Base-by-base conservation (phyloP, 768 basidiomycete genomes). In the Russula sp. region DNA sequence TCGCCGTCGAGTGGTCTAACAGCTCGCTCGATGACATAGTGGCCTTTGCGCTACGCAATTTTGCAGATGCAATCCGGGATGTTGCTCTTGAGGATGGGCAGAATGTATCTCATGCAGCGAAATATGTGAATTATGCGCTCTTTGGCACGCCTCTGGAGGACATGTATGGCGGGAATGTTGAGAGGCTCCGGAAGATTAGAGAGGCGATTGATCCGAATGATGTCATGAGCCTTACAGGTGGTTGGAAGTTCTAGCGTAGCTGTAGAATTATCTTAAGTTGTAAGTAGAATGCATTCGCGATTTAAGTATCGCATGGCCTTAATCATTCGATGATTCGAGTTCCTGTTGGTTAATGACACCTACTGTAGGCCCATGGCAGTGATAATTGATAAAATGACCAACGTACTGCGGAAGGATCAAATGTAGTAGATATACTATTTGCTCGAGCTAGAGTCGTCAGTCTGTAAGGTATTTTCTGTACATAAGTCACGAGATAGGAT, bases 21-120 rank as follows among this genome's bases (percentile, higher is more conserved):
- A 44, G 77, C 18, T 48, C 71, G 4, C 71, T 72, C 1, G 85
- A 86, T 66, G 71, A 71, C 9, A 63, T 69, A 40, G 77, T 85
- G 55, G 72, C 79, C 22, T 51, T 74, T 26, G 79, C 82, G 9
- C 72, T 78, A n/a, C 71, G 71, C 16, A 61, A 46, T 1, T 28
- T n/a, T n/a, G 18, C 46, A 6, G 42, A 57, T 42, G 11, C 18
- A 9, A 9, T 34, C 14, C 44, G 22, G 11, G n/a, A 30, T 6
- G n/a, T 6, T 7, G 30, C 28, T 4, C 44, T 59, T 36, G 69
- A 64, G n/a, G 69, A 70, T 34, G 69, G 67, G 18, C 70, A 70
- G 46, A 54, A 65, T 34, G 49, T 65, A 20, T 49, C 60, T 8
- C 52, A 55, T 6, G 61, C n/a, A 1, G 36, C 48, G 10, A 34